Evolutionary conservation across 2,329 filamentous ascomycete genomes (phyloP).

Genomic region (Pyricularia grisea): DNA sequence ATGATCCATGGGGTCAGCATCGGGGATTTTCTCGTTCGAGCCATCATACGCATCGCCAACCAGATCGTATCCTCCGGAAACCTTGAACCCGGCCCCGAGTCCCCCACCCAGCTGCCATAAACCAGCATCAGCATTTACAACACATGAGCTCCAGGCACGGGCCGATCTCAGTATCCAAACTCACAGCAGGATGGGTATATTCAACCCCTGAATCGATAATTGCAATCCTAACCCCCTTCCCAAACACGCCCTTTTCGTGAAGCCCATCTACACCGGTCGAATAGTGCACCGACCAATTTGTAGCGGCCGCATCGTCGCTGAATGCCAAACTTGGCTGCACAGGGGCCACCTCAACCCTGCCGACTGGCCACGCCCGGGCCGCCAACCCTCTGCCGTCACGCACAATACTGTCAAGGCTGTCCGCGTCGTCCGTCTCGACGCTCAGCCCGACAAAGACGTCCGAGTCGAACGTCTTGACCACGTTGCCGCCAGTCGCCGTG

Average conservation of each 20-base stretch:
- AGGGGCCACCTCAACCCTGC: slow-evolving; percentile 7
- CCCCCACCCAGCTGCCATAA: slow-evolving; percentile 18
- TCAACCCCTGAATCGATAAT: slow-evolving; percentile 13
- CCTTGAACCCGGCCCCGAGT: slow-evolving; percentile 13
- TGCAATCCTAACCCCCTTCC: slow-evolving; percentile 11
- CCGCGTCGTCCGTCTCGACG: slow-evolving; percentile 7
- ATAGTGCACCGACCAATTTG: slow-evolving; percentile 13
- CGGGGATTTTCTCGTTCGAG: slow-evolving; percentile 7
- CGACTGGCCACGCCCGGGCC: slow-evolving; percentile 15
- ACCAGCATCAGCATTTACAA: not conserved
- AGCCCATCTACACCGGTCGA: slow-evolving; percentile 13
- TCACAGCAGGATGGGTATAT: slow-evolving; percentile 12
- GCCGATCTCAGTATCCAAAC: not conserved
- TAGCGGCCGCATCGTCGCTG: slow-evolving; percentile 10
- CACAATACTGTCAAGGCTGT: slow-evolving; percentile 13
- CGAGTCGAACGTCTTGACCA: slow-evolving; percentile 1
- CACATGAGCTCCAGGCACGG: not conserved
- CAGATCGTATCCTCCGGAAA: slow-evolving; percentile 15
- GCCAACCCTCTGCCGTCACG: slow-evolving; percentile 6
- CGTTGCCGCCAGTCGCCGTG: not conserved
- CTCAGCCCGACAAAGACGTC: slow-evolving; percentile 1
- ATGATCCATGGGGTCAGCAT: slow-evolving; percentile 14
- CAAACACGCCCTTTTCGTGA: slow-evolving; percentile 10
- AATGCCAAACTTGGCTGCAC: slow-evolving; percentile 11
- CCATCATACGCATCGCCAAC: slow-evolving; percentile 10